phyloP scores from a whole-genome alignment of 2,329 filamentous ascomycete species.

The Arthrocladium fulminans region DNA sequence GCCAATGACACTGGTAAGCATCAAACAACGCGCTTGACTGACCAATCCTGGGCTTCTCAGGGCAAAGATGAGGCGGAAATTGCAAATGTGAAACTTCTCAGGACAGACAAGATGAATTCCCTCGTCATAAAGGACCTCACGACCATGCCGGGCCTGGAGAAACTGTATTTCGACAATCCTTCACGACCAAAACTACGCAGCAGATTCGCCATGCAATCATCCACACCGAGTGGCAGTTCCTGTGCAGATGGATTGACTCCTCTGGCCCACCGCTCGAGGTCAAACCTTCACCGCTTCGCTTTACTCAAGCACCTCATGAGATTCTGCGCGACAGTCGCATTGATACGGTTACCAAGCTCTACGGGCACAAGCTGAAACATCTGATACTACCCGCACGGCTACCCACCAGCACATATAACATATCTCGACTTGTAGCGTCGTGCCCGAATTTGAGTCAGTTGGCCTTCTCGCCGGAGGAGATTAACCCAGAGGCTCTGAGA shows the following conservation, averaged over 20 bases:
- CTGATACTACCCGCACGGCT: conserved; percentile 50
- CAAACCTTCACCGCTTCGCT: conserved; percentile 6
- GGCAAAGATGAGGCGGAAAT: conserved; percentile 22
- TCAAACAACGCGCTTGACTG: conserved; percentile 44
- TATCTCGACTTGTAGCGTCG: conserved; percentile 44
- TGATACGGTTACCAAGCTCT: conserved; percentile 42
- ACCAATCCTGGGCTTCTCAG: conserved; percentile 44
- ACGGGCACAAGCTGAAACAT: conserved; percentile 45
- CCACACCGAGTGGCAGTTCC: conserved; percentile 6
- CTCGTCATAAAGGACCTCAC: conserved; percentile 37
- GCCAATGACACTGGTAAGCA: conserved; percentile 28
- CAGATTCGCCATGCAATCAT: conserved; percentile 5
- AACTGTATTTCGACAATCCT: conserved; percentile 44
- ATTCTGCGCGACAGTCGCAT: conserved; percentile 40
- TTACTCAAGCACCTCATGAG: conserved; percentile 23
- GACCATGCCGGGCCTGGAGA: conserved; percentile 38
- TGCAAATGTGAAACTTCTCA: conserved; percentile 39
- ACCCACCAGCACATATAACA: conserved; percentile 40
- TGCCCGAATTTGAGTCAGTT: conserved; percentile 54
- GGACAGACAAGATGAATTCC: conserved; percentile 41
- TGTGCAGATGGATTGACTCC: background rate
- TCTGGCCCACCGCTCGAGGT: conserved; percentile 9
- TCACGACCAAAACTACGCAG: conserved; percentile 8
- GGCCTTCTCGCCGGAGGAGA: conserved; percentile 40
- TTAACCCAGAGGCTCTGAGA: conserved; percentile 9